Base-by-base conservation (phyloP, 345 rosid species). In the Eucalyptus melliodora region DNA sequence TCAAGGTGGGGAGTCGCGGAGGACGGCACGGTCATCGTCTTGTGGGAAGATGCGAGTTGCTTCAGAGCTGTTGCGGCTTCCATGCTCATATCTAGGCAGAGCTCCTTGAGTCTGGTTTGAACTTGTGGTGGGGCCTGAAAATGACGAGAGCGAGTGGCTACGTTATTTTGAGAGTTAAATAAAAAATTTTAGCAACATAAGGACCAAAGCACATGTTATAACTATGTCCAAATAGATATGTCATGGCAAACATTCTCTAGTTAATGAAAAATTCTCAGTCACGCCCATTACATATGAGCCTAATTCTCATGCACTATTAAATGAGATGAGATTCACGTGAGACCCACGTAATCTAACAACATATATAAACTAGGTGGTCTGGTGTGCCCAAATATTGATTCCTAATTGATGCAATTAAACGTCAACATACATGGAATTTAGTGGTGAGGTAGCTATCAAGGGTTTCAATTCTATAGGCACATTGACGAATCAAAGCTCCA, bases 401-500 rank as follows among this genome's bases (percentile, higher is more conserved):
- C 15, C 27, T 37, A 37, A 9, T 16, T 34, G 11, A 77, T 77
- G 45, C 23, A 10, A 21, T 37, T 19, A 37, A 26, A 72, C 27
- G 2, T 77, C 45, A 17, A 44, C 67, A 27, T 91, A 95, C 97
- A 91, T 92, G 93, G 77, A 91, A 44, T 77, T 94, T 92, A 30
- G 91, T 87, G 67, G 88, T 89, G 80, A 96, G 92, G 91, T 91
- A 93, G 89, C 95, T 92, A 89, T 94, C 91, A 1, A 97, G 93
- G 26, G 98, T 92, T 87, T 97, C 96, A 26, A 97, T 91, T 40
- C 94, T 72, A 55, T 93, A 94, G 88, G 97, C 97, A 87, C 98
- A 96, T 88, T 93, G 94, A 21, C 97, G 93, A 53, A 91, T 91
- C 81, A 92, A 87, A 44, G 91, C 89, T 89, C 95, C 97, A 44